These are phyloP conservation scores for Arachis stenosperma DNA, from an alignment of 306 rosid species.

Conservation along the genomic window DNA sequence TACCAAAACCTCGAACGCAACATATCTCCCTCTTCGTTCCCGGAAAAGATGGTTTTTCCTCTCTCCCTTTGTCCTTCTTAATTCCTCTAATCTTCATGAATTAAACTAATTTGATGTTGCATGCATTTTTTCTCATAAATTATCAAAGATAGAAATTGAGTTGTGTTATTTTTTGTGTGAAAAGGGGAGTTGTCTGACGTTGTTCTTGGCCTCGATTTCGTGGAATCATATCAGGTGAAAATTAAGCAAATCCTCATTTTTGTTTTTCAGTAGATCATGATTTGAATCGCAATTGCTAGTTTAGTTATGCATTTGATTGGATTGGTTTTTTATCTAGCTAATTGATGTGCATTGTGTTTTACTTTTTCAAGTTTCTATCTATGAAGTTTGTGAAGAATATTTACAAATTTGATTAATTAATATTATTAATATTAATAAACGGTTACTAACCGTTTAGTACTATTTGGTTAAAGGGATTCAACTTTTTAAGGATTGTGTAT, in stretches of 20 bases:
- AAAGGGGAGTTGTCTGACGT: constrained; percentile 80
- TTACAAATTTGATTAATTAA: too few species aligned
- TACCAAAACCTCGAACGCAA: constrained; percentile 90
- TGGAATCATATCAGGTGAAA: constrained; percentile 79
- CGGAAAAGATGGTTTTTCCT: constrained; percentile 65
- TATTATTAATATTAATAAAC: too few species aligned
- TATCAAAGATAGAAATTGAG: not conserved
- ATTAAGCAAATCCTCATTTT: not conserved
- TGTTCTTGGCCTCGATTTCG: constrained; percentile 90
- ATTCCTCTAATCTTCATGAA: not conserved
- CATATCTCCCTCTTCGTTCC: constrained; percentile 86
- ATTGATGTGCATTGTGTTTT: constrained; percentile 7
- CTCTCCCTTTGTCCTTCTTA: not conserved
- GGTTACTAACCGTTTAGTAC: too few species aligned
- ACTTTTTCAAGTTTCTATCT: constrained; percentile 15
- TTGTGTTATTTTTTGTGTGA: constrained; percentile 35
- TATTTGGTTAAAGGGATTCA: too few species aligned
- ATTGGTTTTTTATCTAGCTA: not conserved
- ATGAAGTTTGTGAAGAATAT: not conserved
- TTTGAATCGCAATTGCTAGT: constrained; percentile 5
- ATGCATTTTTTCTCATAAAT: too few species aligned
- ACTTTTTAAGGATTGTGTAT: too few species aligned
- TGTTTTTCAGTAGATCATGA: constrained; percentile 6
- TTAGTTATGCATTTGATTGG: constrained; percentile 27
- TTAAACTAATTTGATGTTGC: too few species aligned